A percentile compares a stretch with the other conserved stretches of the same genome.
phyloP scores from a whole-genome alignment of 179 eudicot species.

The Vitellaria paradoxa region DNA sequence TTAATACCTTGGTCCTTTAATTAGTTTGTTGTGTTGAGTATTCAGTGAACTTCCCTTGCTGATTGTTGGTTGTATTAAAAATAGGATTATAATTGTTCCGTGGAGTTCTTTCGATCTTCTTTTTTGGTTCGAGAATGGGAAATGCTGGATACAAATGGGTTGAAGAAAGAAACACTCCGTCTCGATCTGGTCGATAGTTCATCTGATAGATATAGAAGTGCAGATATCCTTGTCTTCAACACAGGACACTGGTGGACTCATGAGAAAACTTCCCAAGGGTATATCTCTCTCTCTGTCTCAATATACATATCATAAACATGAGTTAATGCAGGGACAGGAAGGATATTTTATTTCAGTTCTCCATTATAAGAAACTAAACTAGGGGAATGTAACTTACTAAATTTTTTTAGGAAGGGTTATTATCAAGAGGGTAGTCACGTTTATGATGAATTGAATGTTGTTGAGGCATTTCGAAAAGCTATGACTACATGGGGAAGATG shows the following conservation, averaged over 20 bases:
- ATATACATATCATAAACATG: too few relatives aligned
- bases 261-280: slow-evolving; percentile 32
- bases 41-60: background rate
- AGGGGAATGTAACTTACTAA: too few relatives aligned
- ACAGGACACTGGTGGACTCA: slow-evolving; percentile 80
- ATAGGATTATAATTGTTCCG: slow-evolving; percentile 48
- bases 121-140: slow-evolving; percentile 59
- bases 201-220: slow-evolving; percentile 31
- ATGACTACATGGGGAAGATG: slow-evolving; percentile 76
- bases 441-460: slow-evolving; percentile 48
- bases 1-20: background rate
- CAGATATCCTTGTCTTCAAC: slow-evolving; percentile 50
- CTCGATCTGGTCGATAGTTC: slow-evolving; percentile 42
- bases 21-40: background rate
- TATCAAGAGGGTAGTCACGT: slow-evolving; percentile 85
- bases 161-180: slow-evolving; percentile 43
- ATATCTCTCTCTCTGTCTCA: background rate
- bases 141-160: slow-evolving; percentile 25
- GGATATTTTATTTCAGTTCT: background rate
- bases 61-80: background rate
- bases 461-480: slow-evolving; percentile 69
- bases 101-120: slow-evolving; percentile 57
- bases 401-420: slow-evolving; percentile 53
- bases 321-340: too few relatives aligned
- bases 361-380: background rate